Evolutionary conservation across 2,329 filamentous ascomycete genomes (phyloP).

Genomic region (Venturia pyrina): DNA sequence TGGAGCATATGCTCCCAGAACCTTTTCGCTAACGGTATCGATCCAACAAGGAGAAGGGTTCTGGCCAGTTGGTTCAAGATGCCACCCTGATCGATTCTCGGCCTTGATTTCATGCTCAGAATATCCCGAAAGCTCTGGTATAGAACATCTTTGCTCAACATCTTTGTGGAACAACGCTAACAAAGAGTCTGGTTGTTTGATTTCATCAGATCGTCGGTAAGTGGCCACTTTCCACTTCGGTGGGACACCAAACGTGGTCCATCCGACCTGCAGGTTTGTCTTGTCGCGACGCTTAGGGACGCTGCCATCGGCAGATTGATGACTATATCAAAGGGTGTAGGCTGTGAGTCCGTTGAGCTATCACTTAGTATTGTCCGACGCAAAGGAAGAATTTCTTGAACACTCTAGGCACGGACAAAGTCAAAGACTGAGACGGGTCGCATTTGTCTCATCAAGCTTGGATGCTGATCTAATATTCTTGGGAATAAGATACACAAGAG

Average conservation of each 20-base stretch:
- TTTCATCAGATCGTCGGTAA: neutral
- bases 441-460: neutral
- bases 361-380: neutral
- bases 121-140: neutral
- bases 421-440: neutral
- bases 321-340: neutral
- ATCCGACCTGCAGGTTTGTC: neutral
- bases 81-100: neutral
- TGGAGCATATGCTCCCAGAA: neutral
- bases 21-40: no score
- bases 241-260: neutral
- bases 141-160: neutral
- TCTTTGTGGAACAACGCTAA: neutral
- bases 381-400: neutral
- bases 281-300: neutral
- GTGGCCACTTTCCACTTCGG: neutral
- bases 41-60: no score
- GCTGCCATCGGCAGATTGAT: neutral
- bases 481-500: neutral
- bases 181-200: neutral
- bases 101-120: neutral
- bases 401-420: neutral
- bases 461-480: neutral
- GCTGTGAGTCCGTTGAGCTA: neutral
- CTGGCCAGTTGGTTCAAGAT: no score